A percentile compares a stretch with the other conserved stretches of the same genome.
These are phyloP conservation scores for Gaertneriomyces semiglobifer DNA, from an alignment of 192 early-diverging fungal genomes.

Conservation along the genomic window DNA sequence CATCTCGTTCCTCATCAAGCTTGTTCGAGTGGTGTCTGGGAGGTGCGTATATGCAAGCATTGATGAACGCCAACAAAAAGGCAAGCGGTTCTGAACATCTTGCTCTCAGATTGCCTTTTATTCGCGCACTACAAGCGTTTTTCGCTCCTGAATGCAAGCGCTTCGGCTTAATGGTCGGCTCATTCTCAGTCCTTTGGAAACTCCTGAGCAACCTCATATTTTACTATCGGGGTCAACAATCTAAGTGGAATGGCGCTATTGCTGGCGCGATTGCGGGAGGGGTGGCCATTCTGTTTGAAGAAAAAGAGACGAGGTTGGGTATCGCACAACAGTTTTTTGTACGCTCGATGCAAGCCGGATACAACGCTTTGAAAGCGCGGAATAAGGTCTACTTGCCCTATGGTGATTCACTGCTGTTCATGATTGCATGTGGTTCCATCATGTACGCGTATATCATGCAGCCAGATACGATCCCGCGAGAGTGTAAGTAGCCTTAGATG, in stretches of 20 bases:
- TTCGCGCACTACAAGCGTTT: slow-evolving; percentile 49
- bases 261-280: slow-evolving; percentile 40
- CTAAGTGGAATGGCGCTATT: slow-evolving; percentile 33
- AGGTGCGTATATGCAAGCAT: slow-evolving; percentile 25
- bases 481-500: slow-evolving; percentile 17
- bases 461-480: slow-evolving; percentile 48
- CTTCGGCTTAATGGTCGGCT: slow-evolving; percentile 75
- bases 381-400: slow-evolving; percentile 38
- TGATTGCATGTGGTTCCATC: slow-evolving; percentile 33
- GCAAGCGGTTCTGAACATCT: no score
- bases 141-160: slow-evolving; percentile 56
- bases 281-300: slow-evolving; percentile 43
- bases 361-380: slow-evolving; percentile 41
- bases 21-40: slow-evolving; percentile 42
- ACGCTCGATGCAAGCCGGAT: slow-evolving; percentile 37
- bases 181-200: slow-evolving; percentile 73
- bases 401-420: slow-evolving; percentile 48
- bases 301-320: slow-evolving; percentile 31
- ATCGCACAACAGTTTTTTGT: slow-evolving; percentile 49
- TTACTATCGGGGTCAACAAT: slow-evolving; percentile 19
- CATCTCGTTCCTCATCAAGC: slow-evolving; percentile 50
- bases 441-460: slow-evolving; percentile 49
- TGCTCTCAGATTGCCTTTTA: slow-evolving; percentile 16
- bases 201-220: slow-evolving; percentile 61
- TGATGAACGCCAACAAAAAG: background rate